Percentiles rank a stretch among this genome's conserved stretches.
Conservation (phyloP, 2,329 filamentous ascomycete genomes). For the Fusarium tupiense region DNA sequence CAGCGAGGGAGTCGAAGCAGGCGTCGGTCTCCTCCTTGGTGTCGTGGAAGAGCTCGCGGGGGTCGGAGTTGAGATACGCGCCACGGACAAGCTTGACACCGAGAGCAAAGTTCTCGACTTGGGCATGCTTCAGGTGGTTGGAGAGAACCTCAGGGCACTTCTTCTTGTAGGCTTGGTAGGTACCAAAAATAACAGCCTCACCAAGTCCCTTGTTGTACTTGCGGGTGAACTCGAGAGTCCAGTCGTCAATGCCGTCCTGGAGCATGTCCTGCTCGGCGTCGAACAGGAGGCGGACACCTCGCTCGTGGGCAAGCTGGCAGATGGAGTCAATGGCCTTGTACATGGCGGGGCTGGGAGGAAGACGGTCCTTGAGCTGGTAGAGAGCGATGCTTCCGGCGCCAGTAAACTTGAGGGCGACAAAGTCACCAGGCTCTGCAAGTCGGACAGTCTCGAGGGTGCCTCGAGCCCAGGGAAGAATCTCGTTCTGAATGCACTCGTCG, state of each 20-base stretch:
- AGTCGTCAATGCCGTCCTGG: slow-evolving; percentile 82
- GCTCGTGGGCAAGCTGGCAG: slow-evolving; percentile 75
- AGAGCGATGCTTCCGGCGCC: slow-evolving; percentile 82
- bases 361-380: slow-evolving; percentile 69
- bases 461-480: slow-evolving; percentile 76
- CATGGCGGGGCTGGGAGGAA: slow-evolving; percentile 71
- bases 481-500: slow-evolving; percentile 60
- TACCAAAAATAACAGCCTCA: slow-evolving; percentile 79
- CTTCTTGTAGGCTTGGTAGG: slow-evolving; percentile 82
- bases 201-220: slow-evolving; percentile 75
- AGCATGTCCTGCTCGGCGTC: slow-evolving; percentile 86
- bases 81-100: slow-evolving; percentile 81
- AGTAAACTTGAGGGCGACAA: slow-evolving; percentile 79
- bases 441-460: slow-evolving; percentile 79
- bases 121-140: slow-evolving; percentile 67
- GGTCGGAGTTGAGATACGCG: slow-evolving; percentile 77
- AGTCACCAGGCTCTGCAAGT: slow-evolving; percentile 71
- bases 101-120: slow-evolving; percentile 69
- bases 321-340: slow-evolving; percentile 76
- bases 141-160: slow-evolving; percentile 65
- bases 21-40: slow-evolving; percentile 76
- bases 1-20: slow-evolving; percentile 77
- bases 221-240: slow-evolving; percentile 80
- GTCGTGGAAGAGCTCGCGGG: slow-evolving; percentile 75
- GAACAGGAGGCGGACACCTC: slow-evolving; percentile 79